These are phyloP conservation scores for Vigna hirtella DNA, from an alignment of 306 rosid genomes.

Conservation along the genomic window DNA sequence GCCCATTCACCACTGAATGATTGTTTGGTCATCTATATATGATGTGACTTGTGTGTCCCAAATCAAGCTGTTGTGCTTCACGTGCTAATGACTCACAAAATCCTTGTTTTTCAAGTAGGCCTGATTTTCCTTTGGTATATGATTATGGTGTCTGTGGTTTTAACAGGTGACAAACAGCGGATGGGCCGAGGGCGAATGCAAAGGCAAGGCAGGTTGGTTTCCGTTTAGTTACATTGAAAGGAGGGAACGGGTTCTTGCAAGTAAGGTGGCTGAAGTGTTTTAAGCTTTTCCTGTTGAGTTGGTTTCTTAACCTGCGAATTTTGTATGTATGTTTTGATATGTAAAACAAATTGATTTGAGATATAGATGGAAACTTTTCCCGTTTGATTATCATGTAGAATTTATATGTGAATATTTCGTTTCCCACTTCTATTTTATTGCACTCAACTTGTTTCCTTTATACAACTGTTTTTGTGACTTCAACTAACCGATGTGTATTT, in stretches of 20 bases:
- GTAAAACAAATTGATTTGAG: constrained; percentile 47
- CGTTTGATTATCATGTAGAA: constrained; percentile 33
- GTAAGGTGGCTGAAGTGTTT: constrained; percentile 95
- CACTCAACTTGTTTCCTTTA: constrained; percentile 3
- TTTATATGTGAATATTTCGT: constrained; percentile 30
- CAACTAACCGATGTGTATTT: background rate
- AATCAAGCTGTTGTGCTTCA: constrained; percentile 27
- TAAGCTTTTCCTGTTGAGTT: constrained; percentile 46
- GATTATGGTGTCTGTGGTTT: constrained; percentile 25
- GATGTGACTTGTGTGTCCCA: constrained; percentile 21
- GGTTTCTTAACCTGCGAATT: constrained; percentile 42
- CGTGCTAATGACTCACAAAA: constrained; percentile 15
- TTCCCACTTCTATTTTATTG: constrained; percentile 29
- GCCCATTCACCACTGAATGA: background rate
- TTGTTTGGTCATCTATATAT: constrained; percentile 34
- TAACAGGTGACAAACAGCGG: constrained; percentile 86
- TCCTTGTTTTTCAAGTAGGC: constrained; percentile 15
- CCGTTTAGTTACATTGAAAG: constrained; percentile 90
- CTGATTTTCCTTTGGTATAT: constrained; percentile 31
- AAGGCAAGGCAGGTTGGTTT: constrained; percentile 98
- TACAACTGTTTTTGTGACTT: constrained; percentile 1
- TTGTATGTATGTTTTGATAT: constrained; percentile 47
- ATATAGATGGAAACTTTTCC: constrained; percentile 44
- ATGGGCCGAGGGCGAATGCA: constrained; percentile 99
- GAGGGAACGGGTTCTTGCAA: constrained; percentile 90